Percentiles rank a stretch among this genome's conserved stretches.
These are phyloP conservation scores for Boletus fagicola DNA, from an alignment of 768 basidiomycete species.

Conservation along the genomic window DNA sequence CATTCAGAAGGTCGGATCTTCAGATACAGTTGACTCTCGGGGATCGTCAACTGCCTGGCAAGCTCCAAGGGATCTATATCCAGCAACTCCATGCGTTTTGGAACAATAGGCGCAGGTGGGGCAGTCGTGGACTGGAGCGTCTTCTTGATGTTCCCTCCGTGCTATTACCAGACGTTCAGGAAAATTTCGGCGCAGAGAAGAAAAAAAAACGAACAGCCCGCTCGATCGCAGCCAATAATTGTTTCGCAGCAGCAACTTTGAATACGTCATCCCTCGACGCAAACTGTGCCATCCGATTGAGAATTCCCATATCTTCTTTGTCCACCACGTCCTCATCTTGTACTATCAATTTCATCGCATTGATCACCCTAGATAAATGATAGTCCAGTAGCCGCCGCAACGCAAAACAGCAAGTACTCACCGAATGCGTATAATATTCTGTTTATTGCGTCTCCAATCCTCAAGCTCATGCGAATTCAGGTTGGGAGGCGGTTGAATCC, in stretches of 20 bases:
- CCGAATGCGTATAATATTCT: constrained; percentile 58
- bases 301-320: constrained; percentile 50
- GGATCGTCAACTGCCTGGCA: constrained; percentile 65
- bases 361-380: constrained; percentile 49
- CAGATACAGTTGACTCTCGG: constrained; percentile 58
- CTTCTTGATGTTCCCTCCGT: constrained; percentile 35
- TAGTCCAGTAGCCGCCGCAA: not conserved
- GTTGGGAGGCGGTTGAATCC: constrained; percentile 49
- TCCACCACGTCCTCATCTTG: constrained; percentile 53
- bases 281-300: constrained; percentile 55
- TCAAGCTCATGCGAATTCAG: constrained; percentile 43
- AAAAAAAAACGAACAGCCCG: constrained; percentile 43
- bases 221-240: constrained; percentile 46
- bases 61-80: constrained; percentile 66
- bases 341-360: constrained; percentile 61
- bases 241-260: constrained; percentile 46
- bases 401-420: constrained; percentile 25
- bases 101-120: constrained; percentile 50
- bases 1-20: constrained; percentile 62
- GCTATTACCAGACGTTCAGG: constrained; percentile 13
- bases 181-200: not conserved
- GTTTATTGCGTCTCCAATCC: constrained; percentile 59
- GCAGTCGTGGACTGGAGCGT: constrained; percentile 36
- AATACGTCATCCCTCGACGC: constrained; percentile 41
- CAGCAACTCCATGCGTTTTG: constrained; percentile 48